Base-by-base conservation (phyloP, 2,329 filamentous ascomycete species). In the Verticillium dahliae region DNA sequence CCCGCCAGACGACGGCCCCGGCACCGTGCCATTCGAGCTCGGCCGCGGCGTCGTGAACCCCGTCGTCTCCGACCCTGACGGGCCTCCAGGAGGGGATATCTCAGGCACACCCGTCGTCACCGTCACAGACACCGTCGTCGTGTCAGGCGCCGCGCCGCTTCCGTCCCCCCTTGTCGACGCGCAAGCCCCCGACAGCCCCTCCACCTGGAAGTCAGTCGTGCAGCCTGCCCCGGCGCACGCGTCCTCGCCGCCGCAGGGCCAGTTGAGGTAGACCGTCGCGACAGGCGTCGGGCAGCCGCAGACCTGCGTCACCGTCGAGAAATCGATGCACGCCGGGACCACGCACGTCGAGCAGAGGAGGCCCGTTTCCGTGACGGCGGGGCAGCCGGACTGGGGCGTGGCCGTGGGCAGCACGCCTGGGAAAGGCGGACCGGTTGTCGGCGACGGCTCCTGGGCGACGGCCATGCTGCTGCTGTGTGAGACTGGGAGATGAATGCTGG, bases 301-400 rank as follows among this genome's bases (percentile, higher is more conserved):
- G 3, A 67, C 66, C 10, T 70, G 71, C 22, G 67, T 72, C 18
- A 76, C 59, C 5, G 73, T 75, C 34, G 65, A 64, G 22, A 72
- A 33, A 2, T 35, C 63, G 41, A 75, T 60, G 57, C 75, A 76
- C 60, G 68, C 57, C 11, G 69, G 71, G 27, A 69, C 62, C 1
- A 69, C 56, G 62, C 75, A 77, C 1, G 72, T 74, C 13, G 70
- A 69, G 67, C 75, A 77, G n/a, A 69, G 61, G 9, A 69, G 68
- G 3, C 63, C 52, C 6, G 70, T 72, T 7, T 67, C 59, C 1
- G 73, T 75, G 5, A 74, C 70, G 10, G 74, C 75, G 22, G 74
- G 74, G n/a, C 74, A 76, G 6, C 58, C 56, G 0, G 35, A 52
- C 18, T 52, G 45, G 6, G 45, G 45, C 18, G 45, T 52, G n/a